Conservation (phyloP, 768 basidiomycete species). For the Amanita fuliginea region DNA sequence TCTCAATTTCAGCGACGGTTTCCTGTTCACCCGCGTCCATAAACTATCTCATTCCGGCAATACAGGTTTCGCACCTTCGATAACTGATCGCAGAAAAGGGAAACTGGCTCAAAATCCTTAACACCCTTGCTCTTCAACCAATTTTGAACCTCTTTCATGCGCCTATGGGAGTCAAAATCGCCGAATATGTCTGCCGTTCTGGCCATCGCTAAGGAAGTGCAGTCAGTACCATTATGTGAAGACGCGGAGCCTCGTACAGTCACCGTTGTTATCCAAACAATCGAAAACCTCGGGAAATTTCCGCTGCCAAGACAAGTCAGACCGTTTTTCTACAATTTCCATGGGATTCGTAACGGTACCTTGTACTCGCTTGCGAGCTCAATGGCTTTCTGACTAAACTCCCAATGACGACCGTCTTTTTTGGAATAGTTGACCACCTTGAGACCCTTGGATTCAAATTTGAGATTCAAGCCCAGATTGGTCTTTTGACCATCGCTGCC, state of each 20-base stretch:
- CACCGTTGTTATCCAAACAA: constrained; percentile 57
- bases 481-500: constrained; percentile 65
- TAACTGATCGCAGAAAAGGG: constrained; percentile 85
- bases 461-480: constrained; percentile 89
- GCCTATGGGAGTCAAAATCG: constrained; percentile 49
- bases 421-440: constrained; percentile 91
- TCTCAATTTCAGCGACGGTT: constrained; percentile 71
- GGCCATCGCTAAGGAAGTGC: constrained; percentile 52
- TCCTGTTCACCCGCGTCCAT: constrained; percentile 29
- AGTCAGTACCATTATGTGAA: background rate
- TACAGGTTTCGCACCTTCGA: constrained; percentile 48
- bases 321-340: background rate
- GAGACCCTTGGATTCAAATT: constrained; percentile 88
- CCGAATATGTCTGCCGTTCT: constrained; percentile 50
- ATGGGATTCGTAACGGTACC: constrained; percentile 23
- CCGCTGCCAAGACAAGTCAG: constrained; percentile 24
- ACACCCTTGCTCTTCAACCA: constrained; percentile 89
- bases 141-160: constrained; percentile 63
- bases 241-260: constrained; percentile 37
- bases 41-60: background rate
- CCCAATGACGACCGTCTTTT: constrained; percentile 81
- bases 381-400: constrained; percentile 84
- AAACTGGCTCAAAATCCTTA: constrained; percentile 84
- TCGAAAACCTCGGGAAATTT: constrained; percentile 80
- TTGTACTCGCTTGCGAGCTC: constrained; percentile 78